Conservation (phyloP, 495 filamentous ascomycete genomes). For the Lasiosphaeria miniovina region DNA sequence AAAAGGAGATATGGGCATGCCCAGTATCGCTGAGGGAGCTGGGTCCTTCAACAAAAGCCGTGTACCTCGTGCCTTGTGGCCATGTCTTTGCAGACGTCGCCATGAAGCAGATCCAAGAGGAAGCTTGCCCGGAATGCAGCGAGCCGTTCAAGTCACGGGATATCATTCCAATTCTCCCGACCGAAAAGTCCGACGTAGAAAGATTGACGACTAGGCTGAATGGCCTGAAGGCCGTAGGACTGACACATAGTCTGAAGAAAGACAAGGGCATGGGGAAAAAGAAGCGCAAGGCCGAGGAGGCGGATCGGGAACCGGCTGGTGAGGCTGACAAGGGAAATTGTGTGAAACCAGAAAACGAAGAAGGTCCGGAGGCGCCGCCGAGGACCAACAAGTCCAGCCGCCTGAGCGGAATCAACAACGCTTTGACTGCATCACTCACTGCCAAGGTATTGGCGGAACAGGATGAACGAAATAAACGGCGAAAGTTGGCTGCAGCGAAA, state of each 20-base stretch:
- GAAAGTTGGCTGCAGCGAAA: slow-evolving; percentile 54
- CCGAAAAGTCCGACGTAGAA: slow-evolving; percentile 65
- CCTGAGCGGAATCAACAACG: slow-evolving; percentile 71
- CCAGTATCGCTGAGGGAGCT: slow-evolving; percentile 85
- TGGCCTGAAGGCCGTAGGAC: slow-evolving; percentile 62
- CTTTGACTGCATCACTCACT: slow-evolving; percentile 78
- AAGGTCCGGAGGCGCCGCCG: slow-evolving; percentile 1
- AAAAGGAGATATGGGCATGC: slow-evolving; percentile 66
- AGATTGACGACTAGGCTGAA: slow-evolving; percentile 61
- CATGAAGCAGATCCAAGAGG: slow-evolving; percentile 67
- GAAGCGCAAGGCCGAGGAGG: slow-evolving; percentile 50
- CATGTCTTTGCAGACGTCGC: slow-evolving; percentile 89
- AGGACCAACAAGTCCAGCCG: slow-evolving; percentile 31
- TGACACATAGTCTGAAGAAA: slow-evolving; percentile 90
- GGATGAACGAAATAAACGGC: slow-evolving; percentile 72
- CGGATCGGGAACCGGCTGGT: slow-evolving; percentile 22
- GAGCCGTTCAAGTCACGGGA: slow-evolving; percentile 72
- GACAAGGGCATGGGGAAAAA: slow-evolving; percentile 72
- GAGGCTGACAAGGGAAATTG: slow-evolving; percentile 30
- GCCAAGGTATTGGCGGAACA: slow-evolving; percentile 83
- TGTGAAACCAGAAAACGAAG: slow-evolving; percentile 26
- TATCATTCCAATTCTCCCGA: slow-evolving; percentile 77
- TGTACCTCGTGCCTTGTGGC: slow-evolving; percentile 92
- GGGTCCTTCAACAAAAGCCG: slow-evolving; percentile 72
- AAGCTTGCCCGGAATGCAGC: slow-evolving; percentile 63